phyloP scores from a whole-genome alignment of 2,329 filamentous ascomycete genomes.

The Fonsecaea erecta region DNA sequence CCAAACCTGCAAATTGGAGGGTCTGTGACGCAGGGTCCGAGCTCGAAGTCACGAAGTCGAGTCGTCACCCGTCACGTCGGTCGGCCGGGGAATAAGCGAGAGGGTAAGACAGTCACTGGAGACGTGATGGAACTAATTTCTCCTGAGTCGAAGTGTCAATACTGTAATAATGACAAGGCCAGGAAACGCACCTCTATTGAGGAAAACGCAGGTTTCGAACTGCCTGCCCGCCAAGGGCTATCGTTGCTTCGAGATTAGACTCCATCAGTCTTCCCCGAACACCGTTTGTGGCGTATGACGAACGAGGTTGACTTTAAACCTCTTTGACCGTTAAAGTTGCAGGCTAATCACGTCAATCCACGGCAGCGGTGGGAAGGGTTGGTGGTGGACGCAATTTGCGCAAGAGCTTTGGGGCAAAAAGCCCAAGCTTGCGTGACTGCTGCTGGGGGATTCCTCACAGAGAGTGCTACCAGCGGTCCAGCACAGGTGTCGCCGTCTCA shows the following conservation, averaged over 20 bases:
- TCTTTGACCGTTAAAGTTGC: not conserved
- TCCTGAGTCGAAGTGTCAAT: not conserved
- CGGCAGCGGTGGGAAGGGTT: not conserved
- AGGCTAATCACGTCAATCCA: slow-evolving; percentile 4
- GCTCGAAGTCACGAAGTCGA: not conserved
- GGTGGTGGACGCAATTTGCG: slow-evolving; percentile 1
- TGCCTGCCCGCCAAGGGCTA: not conserved
- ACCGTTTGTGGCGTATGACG: not conserved
- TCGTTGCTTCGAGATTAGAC: not conserved
- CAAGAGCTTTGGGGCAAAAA: not conserved
- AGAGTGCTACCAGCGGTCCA: not conserved
- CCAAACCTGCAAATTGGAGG: not conserved
- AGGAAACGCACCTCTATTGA: not conserved
- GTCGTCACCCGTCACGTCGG: not conserved
- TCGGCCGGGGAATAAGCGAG: not conserved
- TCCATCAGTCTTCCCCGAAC: not conserved
- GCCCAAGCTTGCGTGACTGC: not conserved
- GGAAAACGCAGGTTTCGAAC: not conserved
- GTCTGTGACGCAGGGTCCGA: not conserved
- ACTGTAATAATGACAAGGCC: not conserved
- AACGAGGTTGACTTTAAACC: not conserved
- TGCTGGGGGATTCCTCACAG: no score
- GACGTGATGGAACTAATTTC: not conserved
- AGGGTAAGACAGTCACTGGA: not conserved
- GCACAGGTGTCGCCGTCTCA: no score